Percentiles rank a stretch among this genome's conserved stretches.
Evolutionary conservation across 2,329 filamentous ascomycete genomes (phyloP).

Genomic region (Pseudomassariella vexata): DNA sequence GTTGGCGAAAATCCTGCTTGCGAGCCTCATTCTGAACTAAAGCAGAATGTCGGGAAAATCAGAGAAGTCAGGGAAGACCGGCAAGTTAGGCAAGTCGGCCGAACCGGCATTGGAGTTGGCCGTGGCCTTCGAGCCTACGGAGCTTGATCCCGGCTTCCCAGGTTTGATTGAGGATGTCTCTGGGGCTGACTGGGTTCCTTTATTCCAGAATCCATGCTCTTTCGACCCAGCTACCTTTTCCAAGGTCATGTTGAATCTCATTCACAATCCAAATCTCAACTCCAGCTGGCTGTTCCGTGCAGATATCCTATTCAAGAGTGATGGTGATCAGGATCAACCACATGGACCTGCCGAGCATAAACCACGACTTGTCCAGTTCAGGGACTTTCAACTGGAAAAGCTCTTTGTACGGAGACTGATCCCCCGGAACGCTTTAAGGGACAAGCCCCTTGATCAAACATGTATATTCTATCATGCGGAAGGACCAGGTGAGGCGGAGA

Average conservation of each 20-base stretch:
- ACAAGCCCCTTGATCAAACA: conserved; percentile 73
- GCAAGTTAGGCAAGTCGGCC: too few relatives aligned
- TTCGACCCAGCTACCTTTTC: conserved; percentile 61
- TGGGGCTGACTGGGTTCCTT: conserved; percentile 42
- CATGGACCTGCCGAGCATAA: conserved; percentile 18
- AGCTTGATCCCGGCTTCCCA: conserved; percentile 24
- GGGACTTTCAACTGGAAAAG: conserved; percentile 43
- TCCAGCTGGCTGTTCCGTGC: conserved; percentile 73
- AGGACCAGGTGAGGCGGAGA: conserved; percentile 22
- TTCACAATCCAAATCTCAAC: conserved; percentile 75
- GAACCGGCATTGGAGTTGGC: too few relatives aligned
- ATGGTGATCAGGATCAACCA: conserved; percentile 24
- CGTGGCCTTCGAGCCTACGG: conserved; percentile 30
- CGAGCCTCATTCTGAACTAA: too few relatives aligned
- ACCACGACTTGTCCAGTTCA: conserved; percentile 38
- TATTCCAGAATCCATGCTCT: conserved; percentile 50
- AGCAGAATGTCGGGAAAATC: too few relatives aligned
- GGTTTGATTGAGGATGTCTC: conserved; percentile 29
- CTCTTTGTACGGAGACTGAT: conserved; percentile 72
- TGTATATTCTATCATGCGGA: conserved; percentile 61
- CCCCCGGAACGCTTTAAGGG: conserved; percentile 73
- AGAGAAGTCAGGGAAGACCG: too few relatives aligned
- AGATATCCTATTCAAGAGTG: conserved; percentile 60
- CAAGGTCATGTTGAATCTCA: conserved; percentile 65
- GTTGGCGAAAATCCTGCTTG: too few relatives aligned